Base-by-base conservation (phyloP, 2,329 filamentous ascomycete genomes). In the Phyllosticta citribraziliensis region DNA sequence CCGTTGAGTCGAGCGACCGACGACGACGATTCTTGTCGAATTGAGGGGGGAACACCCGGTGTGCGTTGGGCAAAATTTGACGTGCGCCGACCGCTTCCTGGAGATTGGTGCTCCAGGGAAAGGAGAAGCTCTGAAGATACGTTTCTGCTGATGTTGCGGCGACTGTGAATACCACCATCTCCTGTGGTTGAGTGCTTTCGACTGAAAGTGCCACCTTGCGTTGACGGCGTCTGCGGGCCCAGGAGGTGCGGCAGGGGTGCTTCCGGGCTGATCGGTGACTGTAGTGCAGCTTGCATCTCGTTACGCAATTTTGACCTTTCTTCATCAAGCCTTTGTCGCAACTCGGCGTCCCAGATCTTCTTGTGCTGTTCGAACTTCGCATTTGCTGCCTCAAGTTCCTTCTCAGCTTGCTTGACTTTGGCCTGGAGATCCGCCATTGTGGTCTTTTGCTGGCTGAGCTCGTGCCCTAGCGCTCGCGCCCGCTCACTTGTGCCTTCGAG, bases 401-500 rank as follows among this genome's bases (percentile, higher is more conserved):
- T 77, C 67, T 94, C 78, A 17, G 80, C 79, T 64, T 87, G 81
- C 65, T 87, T 82, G 22, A 86, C 80, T n/a, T 83, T 82, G 62
- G 82, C 81, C 64, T 85, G 84, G 2, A 95, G 75, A 17, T 80
- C 76, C 54, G 85, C 82, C 25, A 88, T 73, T 64, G 86, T 80
- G 3, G 80, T 76, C 59, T 82, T 83, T 60, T 84, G 82, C 22
- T 81, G 77, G 14, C 81, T 77, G 2, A 89, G 75, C 62, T 91
- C 86, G 63, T 84, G 80, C 62, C 88, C 83, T 8, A 87, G 79
- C 17, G 76, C 79, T n/a, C 83, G 80, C n/a, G 88, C 78, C 60
- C 84, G 83, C 47, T 80, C 85, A 67, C 79, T 83, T 64, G 84
- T 78, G 57, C 83, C 82, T 68, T 97, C 91, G 5, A 96, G 75